Evolutionary conservation across 257 asterid genomes (phyloP).

Genomic region (Fraxinus quadrangulata): DNA sequence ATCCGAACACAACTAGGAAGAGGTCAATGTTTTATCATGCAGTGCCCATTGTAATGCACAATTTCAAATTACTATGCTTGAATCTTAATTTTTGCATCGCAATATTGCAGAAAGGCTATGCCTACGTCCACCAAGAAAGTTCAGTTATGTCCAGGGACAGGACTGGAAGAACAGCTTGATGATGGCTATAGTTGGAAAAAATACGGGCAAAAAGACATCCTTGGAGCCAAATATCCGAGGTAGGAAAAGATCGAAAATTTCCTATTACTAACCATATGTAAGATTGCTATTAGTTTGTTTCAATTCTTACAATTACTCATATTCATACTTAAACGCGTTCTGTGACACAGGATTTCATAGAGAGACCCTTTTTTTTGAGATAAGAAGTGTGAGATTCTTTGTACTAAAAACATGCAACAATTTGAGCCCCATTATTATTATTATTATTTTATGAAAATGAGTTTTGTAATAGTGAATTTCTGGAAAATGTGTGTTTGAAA

Average conservation of each 20-base stretch:
- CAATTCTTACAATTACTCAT: no score
- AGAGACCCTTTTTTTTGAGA: no score
- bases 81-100: background rate
- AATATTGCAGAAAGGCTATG: constrained; percentile 42
- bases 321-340: no score
- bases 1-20: constrained; percentile 45
- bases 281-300: background rate
- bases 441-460: no score
- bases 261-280: background rate
- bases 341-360: no score
- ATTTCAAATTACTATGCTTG: background rate
- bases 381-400: no score
- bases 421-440: no score
- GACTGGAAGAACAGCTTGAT: constrained; percentile 61
- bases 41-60: background rate
- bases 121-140: constrained; percentile 56
- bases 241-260: constrained; percentile 6
- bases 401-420: no score
- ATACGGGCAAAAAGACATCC: constrained; percentile 90
- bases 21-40: constrained; percentile 40
- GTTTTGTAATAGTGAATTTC: no score
- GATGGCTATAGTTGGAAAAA: constrained; percentile 85
- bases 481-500: no score
- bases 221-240: constrained; percentile 88
- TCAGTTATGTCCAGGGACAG: constrained; percentile 43